phyloP scores from a whole-genome alignment of 441 rosid species.

The Syzygium syzygioides region DNA sequence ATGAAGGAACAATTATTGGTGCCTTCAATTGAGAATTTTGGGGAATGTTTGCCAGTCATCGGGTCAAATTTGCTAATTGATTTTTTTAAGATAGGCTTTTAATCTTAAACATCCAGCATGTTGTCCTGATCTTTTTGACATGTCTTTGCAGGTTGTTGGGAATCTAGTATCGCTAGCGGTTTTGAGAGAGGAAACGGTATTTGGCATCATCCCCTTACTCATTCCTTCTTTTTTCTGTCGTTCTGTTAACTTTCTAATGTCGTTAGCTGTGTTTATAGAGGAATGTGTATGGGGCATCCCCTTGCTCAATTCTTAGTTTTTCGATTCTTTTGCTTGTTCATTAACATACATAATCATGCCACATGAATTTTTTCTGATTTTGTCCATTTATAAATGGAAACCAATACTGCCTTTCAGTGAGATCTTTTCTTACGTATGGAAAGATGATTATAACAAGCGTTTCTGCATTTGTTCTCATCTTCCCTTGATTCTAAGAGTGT shows the following conservation, averaged over 20 bases:
- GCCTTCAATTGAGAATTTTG: slow-evolving; percentile 90
- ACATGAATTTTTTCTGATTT: not conserved
- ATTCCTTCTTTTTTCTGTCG: not conserved
- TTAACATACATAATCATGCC: not conserved
- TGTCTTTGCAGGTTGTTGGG: slow-evolving; percentile 64
- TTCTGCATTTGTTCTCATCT: not conserved
- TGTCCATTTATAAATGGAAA: not conserved
- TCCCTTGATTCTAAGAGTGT: not conserved
- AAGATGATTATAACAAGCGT: not conserved
- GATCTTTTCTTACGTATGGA: not conserved
- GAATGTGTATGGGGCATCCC: not conserved
- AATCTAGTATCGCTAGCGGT: slow-evolving; percentile 76
- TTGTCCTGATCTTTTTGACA: not conserved
- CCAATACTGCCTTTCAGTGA: not conserved
- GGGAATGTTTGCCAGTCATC: slow-evolving; percentile 81
- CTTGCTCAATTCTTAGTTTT: not conserved
- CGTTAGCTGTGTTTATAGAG: not conserved
- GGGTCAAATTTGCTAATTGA: slow-evolving; percentile 34
- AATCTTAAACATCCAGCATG: not conserved
- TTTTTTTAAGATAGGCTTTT: slow-evolving; percentile 5
- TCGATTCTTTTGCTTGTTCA: not conserved
- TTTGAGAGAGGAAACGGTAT: slow-evolving; percentile 53
- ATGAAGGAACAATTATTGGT: slow-evolving; percentile 78
- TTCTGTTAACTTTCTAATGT: not conserved
- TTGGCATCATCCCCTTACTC: not conserved